These are phyloP conservation scores for Amanita rimosa DNA, from an alignment of 768 basidiomycete genomes.

Conservation along the genomic window DNA sequence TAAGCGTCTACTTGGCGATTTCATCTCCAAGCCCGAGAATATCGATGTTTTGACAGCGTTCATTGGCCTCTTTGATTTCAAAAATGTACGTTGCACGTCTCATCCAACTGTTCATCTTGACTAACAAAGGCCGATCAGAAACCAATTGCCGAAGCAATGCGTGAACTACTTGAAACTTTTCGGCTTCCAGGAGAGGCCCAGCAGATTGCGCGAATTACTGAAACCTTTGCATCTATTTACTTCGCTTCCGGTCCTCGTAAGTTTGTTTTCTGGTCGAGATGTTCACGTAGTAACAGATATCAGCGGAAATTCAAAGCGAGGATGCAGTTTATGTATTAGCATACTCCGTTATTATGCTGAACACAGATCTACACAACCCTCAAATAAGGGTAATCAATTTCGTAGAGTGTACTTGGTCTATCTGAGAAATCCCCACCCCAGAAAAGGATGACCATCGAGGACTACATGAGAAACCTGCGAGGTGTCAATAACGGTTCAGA, in stretches of 20 bases:
- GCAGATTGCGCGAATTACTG: slow-evolving; percentile 89
- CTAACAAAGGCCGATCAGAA: slow-evolving; percentile 40
- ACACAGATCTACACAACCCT: slow-evolving; percentile 94
- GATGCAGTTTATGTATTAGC: slow-evolving; percentile 93
- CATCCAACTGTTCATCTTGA: not conserved
- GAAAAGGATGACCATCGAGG: slow-evolving; percentile 96
- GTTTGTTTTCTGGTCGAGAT: slow-evolving; percentile 10
- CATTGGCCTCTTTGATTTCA: slow-evolving; percentile 83
- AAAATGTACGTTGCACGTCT: slow-evolving; percentile 42
- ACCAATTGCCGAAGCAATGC: slow-evolving; percentile 91
- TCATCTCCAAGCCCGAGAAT: slow-evolving; percentile 82
- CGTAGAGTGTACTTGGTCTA: not conserved
- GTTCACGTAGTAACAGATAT: slow-evolving; percentile 5
- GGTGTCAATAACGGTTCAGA: slow-evolving; percentile 83
- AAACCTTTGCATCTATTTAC: slow-evolving; percentile 87
- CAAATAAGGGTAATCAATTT: slow-evolving; percentile 58
- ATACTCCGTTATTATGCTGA: slow-evolving; percentile 96
- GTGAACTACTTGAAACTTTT: slow-evolving; percentile 88
- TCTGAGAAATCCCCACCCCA: slow-evolving; percentile 18
- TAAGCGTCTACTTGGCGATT: slow-evolving; percentile 91
- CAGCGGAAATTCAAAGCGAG: slow-evolving; percentile 76
- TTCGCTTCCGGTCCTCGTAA: slow-evolving; percentile 76
- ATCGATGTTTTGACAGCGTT: slow-evolving; percentile 78
- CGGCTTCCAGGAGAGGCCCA: slow-evolving; percentile 92
- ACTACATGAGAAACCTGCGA: slow-evolving; percentile 84